Evolutionary conservation across 352 stramenopile species (phyloP), one percentile per base, ranked within the genome.

Genomic region (Hyaloperonospora arabidopsidis): DNA sequence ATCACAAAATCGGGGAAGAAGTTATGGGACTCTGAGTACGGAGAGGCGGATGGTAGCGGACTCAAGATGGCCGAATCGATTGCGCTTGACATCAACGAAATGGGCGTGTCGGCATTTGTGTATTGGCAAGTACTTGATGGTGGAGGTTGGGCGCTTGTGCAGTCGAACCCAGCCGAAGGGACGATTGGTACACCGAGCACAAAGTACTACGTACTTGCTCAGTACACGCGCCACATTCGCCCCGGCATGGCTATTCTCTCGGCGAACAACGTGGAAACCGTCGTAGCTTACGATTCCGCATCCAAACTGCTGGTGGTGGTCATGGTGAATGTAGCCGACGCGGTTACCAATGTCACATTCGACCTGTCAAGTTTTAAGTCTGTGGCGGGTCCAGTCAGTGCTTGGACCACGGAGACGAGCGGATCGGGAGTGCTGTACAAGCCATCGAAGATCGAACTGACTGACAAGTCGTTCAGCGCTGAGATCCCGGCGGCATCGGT

Each of bases 11-110:
- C 64, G 1, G 53, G 53, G 15, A 86, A 76, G 49, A 67, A 54
- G 21, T 50, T 86, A 0, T 86, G 75, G 72, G 72, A 86, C 49
- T 86, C 75, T 0, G 75, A 86, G 46, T 78, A 86, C 45, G 72
- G 72, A 7, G 75, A 86, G 38, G 62, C 49, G 10, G 75, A 86
- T 29, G 70, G 36, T 1, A 67, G 65, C 8, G 75, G 72, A 19
- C 43, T 83, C 5, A 76, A 49, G 32, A 57, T 86, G 53, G 75
- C 68, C 17, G 67, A 83, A 56, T 72, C 68, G 0, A 67, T 86
- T 45, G 63, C 61, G 0, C 62, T 76, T 13, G 68, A 86, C 34
- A 74, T 86, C 36, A 86, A 86, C 45, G 59, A 80, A 47, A 74
- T 83, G 61, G 63, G 69, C 10, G 70, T 79, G 21, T 74, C 65